Base-by-base conservation (phyloP, 257 asterid species). In the Gardenia jasminoides region DNA sequence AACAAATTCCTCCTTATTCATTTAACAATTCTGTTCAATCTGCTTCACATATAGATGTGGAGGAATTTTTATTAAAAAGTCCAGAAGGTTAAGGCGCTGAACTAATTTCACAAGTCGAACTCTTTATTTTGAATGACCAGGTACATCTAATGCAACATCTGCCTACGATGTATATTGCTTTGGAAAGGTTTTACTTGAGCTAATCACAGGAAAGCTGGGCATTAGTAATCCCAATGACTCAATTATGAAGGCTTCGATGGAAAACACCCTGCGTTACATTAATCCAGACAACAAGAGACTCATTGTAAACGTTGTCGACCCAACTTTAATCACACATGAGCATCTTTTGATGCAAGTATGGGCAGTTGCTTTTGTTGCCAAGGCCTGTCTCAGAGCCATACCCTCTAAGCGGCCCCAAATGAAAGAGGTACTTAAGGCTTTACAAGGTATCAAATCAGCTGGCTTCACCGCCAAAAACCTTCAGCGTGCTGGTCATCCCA, bases 401-500 rank as follows among this genome's bases (percentile, higher is more conserved):
- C 76, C 76, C 26, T 46, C 24, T n/a, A 71, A 71, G 62, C 76
- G 76, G 52, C 98, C 98, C 17, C 70, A 86, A 39, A 92, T 92
- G 96, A 83, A 90, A 9, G 91, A 92, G 79, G 83, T 93, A 22
- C 96, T 93, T 26, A 88, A 85, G 82, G 98, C 94, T 20, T 66
- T 93, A 67, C 94, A 93, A 75, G 87, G 78, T 76, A 65, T 77
- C 0, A 85, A 94, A 78, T 88, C 94, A 0, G 90, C 83, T 22
- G 83, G 92, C 87, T 90, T 92, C 11, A 77, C 92, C 90, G 93
- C 24, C 89, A 92, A 94, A 92, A 86, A 24, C 92, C 90, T 89
- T 7, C 68, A 89, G 4, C 88, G 87, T 68, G 91, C 93, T 26
- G 76, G 33, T 48, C 65, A 28, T 50, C 62, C 59, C 24, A 47